Evolutionary conservation across 208 protist species (phyloP).

Genomic region (Naegleria fowleri): DNA sequence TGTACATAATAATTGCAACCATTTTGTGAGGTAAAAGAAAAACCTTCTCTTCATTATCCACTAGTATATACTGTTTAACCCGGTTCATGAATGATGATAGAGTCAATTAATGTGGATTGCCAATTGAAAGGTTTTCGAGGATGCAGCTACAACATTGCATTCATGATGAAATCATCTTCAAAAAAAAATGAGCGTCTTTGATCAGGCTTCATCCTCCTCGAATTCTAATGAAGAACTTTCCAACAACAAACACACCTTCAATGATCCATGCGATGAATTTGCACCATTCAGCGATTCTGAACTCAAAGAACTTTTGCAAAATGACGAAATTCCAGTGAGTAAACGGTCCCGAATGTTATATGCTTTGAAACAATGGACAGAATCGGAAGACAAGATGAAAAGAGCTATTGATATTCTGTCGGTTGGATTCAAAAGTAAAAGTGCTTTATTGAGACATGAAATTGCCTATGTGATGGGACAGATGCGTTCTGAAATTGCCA

Average conservation of each 20-base stretch:
- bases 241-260: neutral
- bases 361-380: neutral
- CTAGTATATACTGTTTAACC: no score
- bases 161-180: no score
- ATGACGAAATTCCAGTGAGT: neutral
- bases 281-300: neutral
- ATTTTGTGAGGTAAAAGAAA: no score
- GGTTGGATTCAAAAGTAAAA: conserved; percentile 55
- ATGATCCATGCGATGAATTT: neutral
- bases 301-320: neutral
- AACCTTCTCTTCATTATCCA: no score
- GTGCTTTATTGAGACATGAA: conserved; percentile 93
- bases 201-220: no score
- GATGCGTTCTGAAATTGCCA: conserved; percentile 66
- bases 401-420: neutral
- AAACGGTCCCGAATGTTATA: neutral
- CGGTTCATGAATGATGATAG: no score
- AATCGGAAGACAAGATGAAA: neutral
- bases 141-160: no score
- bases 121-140: no score
- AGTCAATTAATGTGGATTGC: no score
- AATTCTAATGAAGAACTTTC: neutral
- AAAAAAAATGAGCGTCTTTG: no score
- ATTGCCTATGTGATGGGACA: conserved; percentile 93
- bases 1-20: no score